phyloP scores from a whole-genome alignment of 2,329 filamentous ascomycete genomes.

The Polytolypa hystricis region DNA sequence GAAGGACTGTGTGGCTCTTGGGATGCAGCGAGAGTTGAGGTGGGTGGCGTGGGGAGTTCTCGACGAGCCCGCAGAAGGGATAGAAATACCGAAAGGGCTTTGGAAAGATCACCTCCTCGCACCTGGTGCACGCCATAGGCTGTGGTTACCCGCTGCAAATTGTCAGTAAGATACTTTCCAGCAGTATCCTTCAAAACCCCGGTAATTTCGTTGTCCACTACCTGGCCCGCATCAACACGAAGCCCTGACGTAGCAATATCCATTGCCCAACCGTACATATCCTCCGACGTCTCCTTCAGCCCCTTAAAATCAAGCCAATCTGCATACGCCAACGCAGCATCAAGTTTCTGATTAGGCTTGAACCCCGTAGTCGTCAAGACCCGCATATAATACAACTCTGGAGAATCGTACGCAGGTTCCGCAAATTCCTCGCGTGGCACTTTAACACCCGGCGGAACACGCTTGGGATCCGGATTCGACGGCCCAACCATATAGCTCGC shows the following conservation, averaged over 20 bases:
- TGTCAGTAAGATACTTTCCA: slow-evolving; percentile 50
- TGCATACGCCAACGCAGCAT: slow-evolving; percentile 72
- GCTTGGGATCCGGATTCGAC: slow-evolving; percentile 69
- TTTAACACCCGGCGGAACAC: slow-evolving; percentile 46
- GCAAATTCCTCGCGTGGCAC: slow-evolving; percentile 68
- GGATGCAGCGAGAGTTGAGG: slow-evolving; percentile 14
- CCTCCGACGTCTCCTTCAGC: slow-evolving; percentile 51
- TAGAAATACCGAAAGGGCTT: slow-evolving; percentile 72
- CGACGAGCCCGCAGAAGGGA: slow-evolving; percentile 72
- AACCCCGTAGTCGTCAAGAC: slow-evolving; percentile 74
- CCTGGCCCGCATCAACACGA: slow-evolving; percentile 30
- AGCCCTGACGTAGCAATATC: slow-evolving; percentile 57
- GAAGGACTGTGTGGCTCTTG: slow-evolving; percentile 16
- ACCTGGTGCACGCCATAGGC: slow-evolving; percentile 71
- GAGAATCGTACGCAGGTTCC: slow-evolving; percentile 54
- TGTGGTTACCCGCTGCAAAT: slow-evolving; percentile 64
- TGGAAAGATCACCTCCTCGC: slow-evolving; percentile 51
- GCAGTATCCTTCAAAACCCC: slow-evolving; percentile 52
- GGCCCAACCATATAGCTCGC: slow-evolving; percentile 66
- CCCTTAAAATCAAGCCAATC: slow-evolving; percentile 75
- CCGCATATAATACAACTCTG: slow-evolving; percentile 70
- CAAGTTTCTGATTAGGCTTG: slow-evolving; percentile 62
- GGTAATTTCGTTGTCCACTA: slow-evolving; percentile 53
- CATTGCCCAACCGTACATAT: slow-evolving; percentile 65
- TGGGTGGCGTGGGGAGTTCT: slow-evolving; percentile 36